These are phyloP conservation scores for Juglanconis oblonga DNA, from an alignment of 2,329 filamentous ascomycete species.

Conservation along the genomic window DNA sequence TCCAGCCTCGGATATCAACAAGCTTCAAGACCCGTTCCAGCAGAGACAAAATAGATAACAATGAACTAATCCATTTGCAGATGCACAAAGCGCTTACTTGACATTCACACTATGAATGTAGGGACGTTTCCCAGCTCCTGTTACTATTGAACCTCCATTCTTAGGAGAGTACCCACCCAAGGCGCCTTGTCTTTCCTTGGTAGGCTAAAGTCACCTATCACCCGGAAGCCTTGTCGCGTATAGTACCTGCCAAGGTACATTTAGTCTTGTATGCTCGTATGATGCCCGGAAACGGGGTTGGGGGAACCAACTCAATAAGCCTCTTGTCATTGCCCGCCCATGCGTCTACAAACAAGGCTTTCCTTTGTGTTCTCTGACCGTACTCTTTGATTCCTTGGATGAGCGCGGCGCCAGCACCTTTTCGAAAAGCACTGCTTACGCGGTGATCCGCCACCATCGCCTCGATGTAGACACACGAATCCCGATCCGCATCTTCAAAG, in stretches of 20 bases:
- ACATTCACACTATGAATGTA: too few species aligned
- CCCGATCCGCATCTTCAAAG: background rate
- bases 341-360: background rate
- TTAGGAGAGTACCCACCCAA: background rate
- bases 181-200: constrained; percentile 1
- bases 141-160: background rate
- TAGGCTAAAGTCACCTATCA: background rate
- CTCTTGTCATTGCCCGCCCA: constrained; percentile 3
- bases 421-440: background rate
- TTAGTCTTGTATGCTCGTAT: background rate
- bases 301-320: background rate
- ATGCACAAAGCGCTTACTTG: too few species aligned
- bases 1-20: too few species aligned
- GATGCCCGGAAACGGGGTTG: too few species aligned
- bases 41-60: too few species aligned
- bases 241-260: background rate
- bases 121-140: background rate
- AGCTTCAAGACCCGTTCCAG: too few species aligned
- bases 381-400: background rate
- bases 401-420: background rate
- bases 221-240: background rate
- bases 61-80: too few species aligned
- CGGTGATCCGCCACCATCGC: constrained; percentile 1
- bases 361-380: background rate
- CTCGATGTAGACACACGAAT: background rate